phyloP scores from a whole-genome alignment of 345 rosid genomes.

The Eutrema japonicum region DNA sequence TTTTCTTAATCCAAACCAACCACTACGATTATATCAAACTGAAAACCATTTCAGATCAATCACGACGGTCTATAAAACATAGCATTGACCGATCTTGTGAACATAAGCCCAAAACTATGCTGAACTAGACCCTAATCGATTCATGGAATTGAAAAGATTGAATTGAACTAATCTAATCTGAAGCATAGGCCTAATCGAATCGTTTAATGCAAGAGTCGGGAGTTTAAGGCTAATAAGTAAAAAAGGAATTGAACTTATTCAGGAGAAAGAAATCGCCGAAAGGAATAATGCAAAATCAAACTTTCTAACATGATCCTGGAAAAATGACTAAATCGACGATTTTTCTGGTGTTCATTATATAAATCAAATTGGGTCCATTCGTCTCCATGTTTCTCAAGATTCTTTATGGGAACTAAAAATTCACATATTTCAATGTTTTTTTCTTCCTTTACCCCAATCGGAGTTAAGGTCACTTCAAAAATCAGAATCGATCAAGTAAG shows the following conservation, averaged over 20 bases:
- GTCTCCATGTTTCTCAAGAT: conserved; percentile 24
- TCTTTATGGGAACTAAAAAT: conserved; percentile 4
- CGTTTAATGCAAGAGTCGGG: too few species aligned
- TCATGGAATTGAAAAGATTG: conserved; percentile 8
- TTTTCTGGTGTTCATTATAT: background rate
- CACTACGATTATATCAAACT: background rate
- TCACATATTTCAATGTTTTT: background rate
- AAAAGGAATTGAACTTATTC: background rate
- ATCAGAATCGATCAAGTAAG: background rate
- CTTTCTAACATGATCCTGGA: background rate
- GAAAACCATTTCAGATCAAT: conserved; percentile 12
- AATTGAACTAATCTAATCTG: too few species aligned
- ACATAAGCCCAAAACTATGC: conserved; percentile 1
- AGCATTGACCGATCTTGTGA: conserved; percentile 8
- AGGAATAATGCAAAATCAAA: background rate
- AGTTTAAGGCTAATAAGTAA: too few species aligned
- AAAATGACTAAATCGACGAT: background rate
- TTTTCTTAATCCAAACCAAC: background rate
- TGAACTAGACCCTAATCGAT: background rate
- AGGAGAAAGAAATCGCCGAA: conserved; percentile 3
- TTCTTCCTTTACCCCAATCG: background rate
- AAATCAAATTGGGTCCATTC: conserved; percentile 6
- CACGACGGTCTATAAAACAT: conserved; percentile 2
- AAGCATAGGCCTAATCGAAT: too few species aligned
- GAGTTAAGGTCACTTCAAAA: background rate